Evolutionary conservation across 2,329 filamentous ascomycete genomes (phyloP), one percentile per base, ranked within the genome.

Genomic region (Penicillium italicum): DNA sequence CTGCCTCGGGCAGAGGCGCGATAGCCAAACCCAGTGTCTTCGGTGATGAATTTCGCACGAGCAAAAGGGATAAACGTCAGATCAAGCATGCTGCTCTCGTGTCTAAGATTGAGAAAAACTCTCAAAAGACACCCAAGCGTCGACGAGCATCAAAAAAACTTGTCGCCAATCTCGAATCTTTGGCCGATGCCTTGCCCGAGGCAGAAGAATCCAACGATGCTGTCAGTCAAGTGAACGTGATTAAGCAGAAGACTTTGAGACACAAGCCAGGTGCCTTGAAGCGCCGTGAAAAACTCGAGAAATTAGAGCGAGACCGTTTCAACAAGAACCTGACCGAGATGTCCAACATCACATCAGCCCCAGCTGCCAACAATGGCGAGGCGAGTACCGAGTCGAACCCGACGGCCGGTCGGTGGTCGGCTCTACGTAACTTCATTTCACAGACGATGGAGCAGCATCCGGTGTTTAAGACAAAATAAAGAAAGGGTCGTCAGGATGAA

Each of bases 361-460:
- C 66, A 62, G 64, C 63, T 62, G 60, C 71, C 66, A 52, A 67
- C 26, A 57, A 57, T 45, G 55, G 61, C 44, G 61, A 61, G 40
- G 26, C 62, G 22, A 56, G 56, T 30, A 26, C 57, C 31, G 61
- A 58, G 31, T 24, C 67, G 18, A 62, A 63, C 28, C 63, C 74
- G 1, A 84, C 81, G 16, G 76, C 82, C 10, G 84, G 80, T 66
- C 79, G 89, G 53, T 97, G 91, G 88, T 88, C 88, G 30, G 90
- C 91, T 16, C 72, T 97, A 72, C 84, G 92, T 65, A 85, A 80
- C 10, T 95, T 93, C 69, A 95, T 97, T 49, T 87, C 89, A 1
- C 82, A 86, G 40, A 97, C 90, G 1, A 90, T 96, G 86, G 90
- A 96, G 76, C 88, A 90, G 73, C 93, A 93, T 65, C 85, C 88